Percentiles rank a stretch among this genome's conserved stretches.
These are phyloP conservation scores for Geum urbanum DNA, from an alignment of 306 rosid species.

Conservation along the genomic window DNA sequence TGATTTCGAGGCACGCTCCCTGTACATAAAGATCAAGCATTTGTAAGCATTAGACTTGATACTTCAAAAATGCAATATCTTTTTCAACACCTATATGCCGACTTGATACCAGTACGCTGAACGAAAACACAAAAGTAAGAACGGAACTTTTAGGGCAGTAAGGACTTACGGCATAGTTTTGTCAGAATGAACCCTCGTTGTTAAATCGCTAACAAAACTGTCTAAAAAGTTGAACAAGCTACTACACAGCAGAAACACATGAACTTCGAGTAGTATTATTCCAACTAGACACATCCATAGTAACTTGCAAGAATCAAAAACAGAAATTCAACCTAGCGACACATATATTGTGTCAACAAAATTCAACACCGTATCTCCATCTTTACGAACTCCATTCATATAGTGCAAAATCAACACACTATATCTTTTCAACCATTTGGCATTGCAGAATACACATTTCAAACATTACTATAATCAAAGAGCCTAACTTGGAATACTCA, in stretches of 20 bases:
- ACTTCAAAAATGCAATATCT: background rate
- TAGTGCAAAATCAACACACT: background rate
- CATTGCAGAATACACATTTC: background rate
- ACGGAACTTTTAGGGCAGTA: background rate
- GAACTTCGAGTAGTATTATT: background rate
- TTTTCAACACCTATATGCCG: background rate
- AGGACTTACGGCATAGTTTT: background rate
- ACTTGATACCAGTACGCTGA: background rate
- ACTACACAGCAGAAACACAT: background rate
- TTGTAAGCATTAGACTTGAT: background rate
- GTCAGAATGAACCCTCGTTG: too few species aligned
- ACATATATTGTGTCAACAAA: background rate
- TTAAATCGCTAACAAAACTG: background rate
- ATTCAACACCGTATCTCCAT: background rate
- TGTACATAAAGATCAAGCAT: conserved; percentile 28
- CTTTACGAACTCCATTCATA: background rate
- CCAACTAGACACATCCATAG: background rate
- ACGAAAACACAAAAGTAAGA: background rate
- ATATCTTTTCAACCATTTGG: background rate
- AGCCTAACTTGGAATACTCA: background rate
- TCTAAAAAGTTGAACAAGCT: background rate
- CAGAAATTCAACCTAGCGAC: background rate
- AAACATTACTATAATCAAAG: background rate
- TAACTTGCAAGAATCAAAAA: background rate
- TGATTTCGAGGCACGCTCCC: conserved; percentile 70